Percentiles rank a stretch among this genome's conserved stretches.
phyloP scores from a whole-genome alignment of 257 asterid species.

The Oldenlandia corymbosa region DNA sequence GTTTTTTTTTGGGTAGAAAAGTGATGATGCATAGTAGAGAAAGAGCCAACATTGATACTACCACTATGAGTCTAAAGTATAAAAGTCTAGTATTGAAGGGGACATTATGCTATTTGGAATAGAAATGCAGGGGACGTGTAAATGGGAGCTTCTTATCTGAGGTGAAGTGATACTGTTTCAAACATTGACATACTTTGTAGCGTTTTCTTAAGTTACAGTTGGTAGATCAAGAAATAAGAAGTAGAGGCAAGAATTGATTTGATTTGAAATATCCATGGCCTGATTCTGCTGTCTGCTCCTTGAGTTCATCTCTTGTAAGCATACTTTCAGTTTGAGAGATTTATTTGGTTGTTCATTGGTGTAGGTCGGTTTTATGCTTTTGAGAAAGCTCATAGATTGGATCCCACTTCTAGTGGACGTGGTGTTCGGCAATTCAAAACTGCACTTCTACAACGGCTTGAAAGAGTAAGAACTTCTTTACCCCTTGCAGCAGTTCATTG shows the following conservation, averaged over 20 bases:
- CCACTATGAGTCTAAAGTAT: not conserved
- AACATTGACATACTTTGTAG: not conserved
- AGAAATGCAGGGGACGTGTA: not conserved
- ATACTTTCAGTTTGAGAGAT: slow-evolving; percentile 4
- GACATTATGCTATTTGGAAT: not conserved
- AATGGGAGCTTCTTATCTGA: not conserved
- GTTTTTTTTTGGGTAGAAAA: not conserved
- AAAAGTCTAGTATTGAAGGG: not conserved
- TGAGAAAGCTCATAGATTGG: slow-evolving; percentile 92
- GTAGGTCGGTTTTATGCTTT: slow-evolving; percentile 98
- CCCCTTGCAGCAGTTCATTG: not conserved
- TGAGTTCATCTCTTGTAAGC: not conserved
- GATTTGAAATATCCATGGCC: not conserved
- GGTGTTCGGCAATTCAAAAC: slow-evolving; percentile 98
- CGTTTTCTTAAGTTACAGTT: not conserved
- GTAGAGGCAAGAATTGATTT: not conserved
- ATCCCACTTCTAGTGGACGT: slow-evolving; percentile 96
- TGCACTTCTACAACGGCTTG: slow-evolving; percentile 89
- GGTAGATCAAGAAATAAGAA: not conserved
- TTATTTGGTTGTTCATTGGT: slow-evolving; percentile 12
- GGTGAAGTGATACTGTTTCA: not conserved
- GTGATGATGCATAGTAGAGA: not conserved
- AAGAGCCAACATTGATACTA: too few relatives aligned
- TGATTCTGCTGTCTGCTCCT: not conserved
- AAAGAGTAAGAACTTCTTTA: slow-evolving; percentile 50